Conservation (phyloP, 495 filamentous ascomycete genomes). For the Darksidea phi region DNA sequence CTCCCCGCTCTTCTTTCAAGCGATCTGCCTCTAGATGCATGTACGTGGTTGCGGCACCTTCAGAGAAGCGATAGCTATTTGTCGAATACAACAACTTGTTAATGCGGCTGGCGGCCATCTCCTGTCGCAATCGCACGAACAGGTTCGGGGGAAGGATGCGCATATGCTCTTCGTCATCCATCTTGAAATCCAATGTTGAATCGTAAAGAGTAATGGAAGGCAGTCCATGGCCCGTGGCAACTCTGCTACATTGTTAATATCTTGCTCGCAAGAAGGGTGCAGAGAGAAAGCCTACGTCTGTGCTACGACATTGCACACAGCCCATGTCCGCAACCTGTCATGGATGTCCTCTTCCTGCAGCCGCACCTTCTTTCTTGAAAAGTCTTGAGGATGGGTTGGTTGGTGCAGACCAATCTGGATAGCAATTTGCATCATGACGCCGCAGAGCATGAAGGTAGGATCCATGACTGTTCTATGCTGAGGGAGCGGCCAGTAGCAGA, state of each 20-base stretch:
- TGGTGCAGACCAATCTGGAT: constrained; percentile 89
- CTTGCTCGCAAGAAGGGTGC: too few relatives aligned
- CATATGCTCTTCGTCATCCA: constrained; percentile 34
- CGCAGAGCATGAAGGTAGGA: constrained; percentile 85
- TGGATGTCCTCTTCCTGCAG: constrained; percentile 80
- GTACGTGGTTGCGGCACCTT: constrained; percentile 17
- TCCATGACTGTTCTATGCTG: constrained; percentile 82
- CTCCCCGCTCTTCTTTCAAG: constrained; percentile 26
- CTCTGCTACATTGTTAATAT: constrained; percentile 55
- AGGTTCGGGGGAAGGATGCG: constrained; percentile 22
- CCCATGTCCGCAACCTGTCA: constrained; percentile 87
- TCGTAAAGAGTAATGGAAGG: constrained; percentile 86
- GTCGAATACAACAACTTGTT: constrained; percentile 32
- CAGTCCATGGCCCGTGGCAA: constrained; percentile 88
- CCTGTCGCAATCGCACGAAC: constrained; percentile 32
- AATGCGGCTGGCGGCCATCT: constrained; percentile 36
- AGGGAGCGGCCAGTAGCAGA: constrained; percentile 90
- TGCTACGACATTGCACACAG: constrained; percentile 88
- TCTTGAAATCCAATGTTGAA: constrained; percentile 63
- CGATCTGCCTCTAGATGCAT: constrained; percentile 30
- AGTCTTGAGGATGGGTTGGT: constrained; percentile 87
- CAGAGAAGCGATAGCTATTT: constrained; percentile 11
- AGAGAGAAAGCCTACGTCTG: constrained; percentile 55
- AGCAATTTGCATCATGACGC: constrained; percentile 89
- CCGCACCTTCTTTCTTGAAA: constrained; percentile 77